Evolutionary conservation across 345 rosid genomes (phyloP).

Genomic region (Toxicodendron radicans): DNA sequence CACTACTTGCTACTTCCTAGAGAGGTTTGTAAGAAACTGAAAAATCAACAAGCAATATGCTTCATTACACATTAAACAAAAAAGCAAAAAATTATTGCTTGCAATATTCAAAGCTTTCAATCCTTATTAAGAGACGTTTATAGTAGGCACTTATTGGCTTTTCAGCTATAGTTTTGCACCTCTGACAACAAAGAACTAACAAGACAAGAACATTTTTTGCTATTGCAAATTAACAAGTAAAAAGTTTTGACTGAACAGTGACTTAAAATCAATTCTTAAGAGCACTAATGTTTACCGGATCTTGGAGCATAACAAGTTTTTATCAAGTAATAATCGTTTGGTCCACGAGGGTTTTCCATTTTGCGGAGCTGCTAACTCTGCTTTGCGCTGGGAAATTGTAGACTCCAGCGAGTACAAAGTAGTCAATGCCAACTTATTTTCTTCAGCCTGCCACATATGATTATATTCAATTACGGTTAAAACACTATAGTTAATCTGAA

Average conservation of each 20-base stretch:
- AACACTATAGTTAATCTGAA: not conserved
- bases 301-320: slow-evolving; percentile 9
- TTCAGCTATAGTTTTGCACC: too few species aligned
- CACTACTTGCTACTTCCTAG: too few species aligned
- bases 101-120: too few species aligned
- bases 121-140: too few species aligned
- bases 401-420: slow-evolving; percentile 69
- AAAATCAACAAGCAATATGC: too few species aligned
- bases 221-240: not conserved
- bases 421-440: slow-evolving; percentile 53
- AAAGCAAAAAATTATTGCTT: too few species aligned
- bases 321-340: slow-evolving; percentile 4
- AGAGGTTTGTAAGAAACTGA: too few species aligned
- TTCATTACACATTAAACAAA: too few species aligned
- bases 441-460: slow-evolving; percentile 45
- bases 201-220: too few species aligned
- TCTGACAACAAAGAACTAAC: too few species aligned
- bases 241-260: not conserved
- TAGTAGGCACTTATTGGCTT: too few species aligned
- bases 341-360: slow-evolving; percentile 87
- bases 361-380: slow-evolving; percentile 48
- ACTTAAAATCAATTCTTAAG: not conserved
- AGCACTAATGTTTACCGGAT: not conserved
- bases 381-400: slow-evolving; percentile 64
- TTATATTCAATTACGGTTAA: not conserved